Evolutionary conservation across 192 early-diverging fungal genomes (phyloP), one percentile per base, ranked within the genome.

Genomic region (Rhizoclosmatium sp.): DNA sequence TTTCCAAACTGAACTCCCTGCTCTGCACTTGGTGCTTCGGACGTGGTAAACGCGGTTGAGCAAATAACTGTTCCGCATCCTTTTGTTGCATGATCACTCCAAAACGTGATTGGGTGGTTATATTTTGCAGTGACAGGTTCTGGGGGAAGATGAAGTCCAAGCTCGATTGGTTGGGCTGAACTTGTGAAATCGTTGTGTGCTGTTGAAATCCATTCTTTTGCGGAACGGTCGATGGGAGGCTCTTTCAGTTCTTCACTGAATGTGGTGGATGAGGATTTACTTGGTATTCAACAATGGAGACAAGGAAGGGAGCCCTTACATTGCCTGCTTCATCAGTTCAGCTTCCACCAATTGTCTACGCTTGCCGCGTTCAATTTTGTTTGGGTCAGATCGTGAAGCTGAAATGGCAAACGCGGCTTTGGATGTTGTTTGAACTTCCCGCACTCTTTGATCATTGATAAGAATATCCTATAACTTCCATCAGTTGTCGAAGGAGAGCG

Each of bases 81-180:
- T 70, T 81, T 86, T 2, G 73, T 79, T 2, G 87, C 87, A 65
- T 76, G 75, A 49, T 85, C 84, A 1, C 77, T 75, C 87, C 87
- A 89, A 62, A 89, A 89, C 0, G 87, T 89, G 78, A 89, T 86
- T n/a, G 87, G 87, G 10, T 79, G 72, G 16, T 61, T 73, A 56
- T 80, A 87, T 40, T 75, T 56, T 2, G 54, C 69, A 3, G 65
- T 16, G 14, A 82, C 76, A 61, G 69, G 83, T 79, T 84, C 49
- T 41, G 60, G 60, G 0, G 44, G 66, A 10, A 9, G 42, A 0
- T 48, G 44, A 4, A 68, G 9, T 44, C 66, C 42, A 46, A 68
- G 66, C 40, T 23, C 45, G n/a, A 7, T 10, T 7, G 21, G 7
- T 19, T 7, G 60, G 9, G 60, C 60, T 16, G 19, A 5, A 46